Base-by-base conservation (phyloP, 192 early-diverging fungal species). In the Umbelopsis vinacea region DNA sequence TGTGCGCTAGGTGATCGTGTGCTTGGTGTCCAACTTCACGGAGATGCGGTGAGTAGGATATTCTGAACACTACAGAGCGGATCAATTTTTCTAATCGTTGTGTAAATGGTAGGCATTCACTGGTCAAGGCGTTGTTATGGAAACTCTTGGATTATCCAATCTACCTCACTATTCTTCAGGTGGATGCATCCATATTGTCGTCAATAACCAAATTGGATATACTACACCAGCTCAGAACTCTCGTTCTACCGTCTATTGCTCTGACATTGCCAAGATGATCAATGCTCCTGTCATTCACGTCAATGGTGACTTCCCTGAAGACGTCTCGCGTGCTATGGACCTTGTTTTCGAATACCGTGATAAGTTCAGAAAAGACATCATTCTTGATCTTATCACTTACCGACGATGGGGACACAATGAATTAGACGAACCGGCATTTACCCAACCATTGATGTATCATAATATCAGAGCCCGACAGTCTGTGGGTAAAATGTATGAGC, bases 361-460 rank as follows among this genome's bases (percentile, higher is more conserved):
- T 76, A 89, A 91, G 75, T 98, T 97, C 88, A 87, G 91, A 71
- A 97, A 96, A 83, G 97, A 98, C 77, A 89, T 97, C 29, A 96
- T 98, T 29, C 81, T 98, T 48, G 97, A 98, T 71, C 69, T 98
- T 80, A 94, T 97, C 79, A 92, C 92, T 21, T 98, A 96, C 86
- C 92, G 97, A 60, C 91, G 95, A 54, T 94, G 95, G 95, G 97
- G 97, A 8, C 97, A 98, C 83, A 98, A 98, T 73, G 97, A 98
- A 76, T 83, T 98, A 14, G 97, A 98, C 71, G 97, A 98, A 84
- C 97, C 97, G 23, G 94, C 92, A 54, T 97, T 95, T 78, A 98
- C 97, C 0, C 97, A 98, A 77, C 97, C 97, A 6, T 77, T 88
- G 48, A 98, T 98, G 97, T 98, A 98, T 87, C 90, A 92, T 71